Conservation (phyloP, 1,284 basidiomycete genomes). For the Ganoderma resinaceum region DNA sequence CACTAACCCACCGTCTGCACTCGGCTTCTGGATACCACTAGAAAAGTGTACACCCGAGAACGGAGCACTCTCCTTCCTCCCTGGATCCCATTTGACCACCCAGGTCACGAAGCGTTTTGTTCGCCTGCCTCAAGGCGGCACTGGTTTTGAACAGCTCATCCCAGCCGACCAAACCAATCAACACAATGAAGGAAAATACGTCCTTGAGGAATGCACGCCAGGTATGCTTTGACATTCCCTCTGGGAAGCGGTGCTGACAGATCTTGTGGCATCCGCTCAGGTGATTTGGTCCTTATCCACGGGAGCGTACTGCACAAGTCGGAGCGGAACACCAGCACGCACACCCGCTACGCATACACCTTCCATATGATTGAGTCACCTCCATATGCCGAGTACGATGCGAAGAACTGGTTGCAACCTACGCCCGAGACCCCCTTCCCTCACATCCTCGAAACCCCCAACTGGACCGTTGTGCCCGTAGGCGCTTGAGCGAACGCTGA, state of each 20-base stretch:
- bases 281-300: slow-evolving; percentile 90
- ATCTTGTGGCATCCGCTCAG: slow-evolving; percentile 42
- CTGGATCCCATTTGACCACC: slow-evolving; percentile 84
- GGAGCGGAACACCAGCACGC: slow-evolving; percentile 75
- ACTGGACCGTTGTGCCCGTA: slow-evolving; percentile 33
- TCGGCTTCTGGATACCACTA: slow-evolving; percentile 96
- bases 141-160: slow-evolving; percentile 76
- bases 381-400: slow-evolving; percentile 71
- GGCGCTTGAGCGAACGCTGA: slow-evolving; percentile 21
- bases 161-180: slow-evolving; percentile 51
- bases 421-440: slow-evolving; percentile 84
- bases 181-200: slow-evolving; percentile 61
- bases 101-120: slow-evolving; percentile 86
- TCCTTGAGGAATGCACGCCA: slow-evolving; percentile 77
- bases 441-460: slow-evolving; percentile 58
- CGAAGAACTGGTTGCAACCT: slow-evolving; percentile 91
- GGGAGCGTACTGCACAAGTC: slow-evolving; percentile 91
- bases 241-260: neutral
- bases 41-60: slow-evolving; percentile 87
- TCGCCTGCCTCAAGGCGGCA: slow-evolving; percentile 74
- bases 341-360: slow-evolving; percentile 90
- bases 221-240: slow-evolving; percentile 52
- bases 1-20: slow-evolving; percentile 88
- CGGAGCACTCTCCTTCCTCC: slow-evolving; percentile 91
- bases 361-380: slow-evolving; percentile 90